A percentile compares a stretch with the other conserved stretches of the same genome.
Conservation (phyloP, 2,329 filamentous ascomycete species). For the Beauveria caledonica region DNA sequence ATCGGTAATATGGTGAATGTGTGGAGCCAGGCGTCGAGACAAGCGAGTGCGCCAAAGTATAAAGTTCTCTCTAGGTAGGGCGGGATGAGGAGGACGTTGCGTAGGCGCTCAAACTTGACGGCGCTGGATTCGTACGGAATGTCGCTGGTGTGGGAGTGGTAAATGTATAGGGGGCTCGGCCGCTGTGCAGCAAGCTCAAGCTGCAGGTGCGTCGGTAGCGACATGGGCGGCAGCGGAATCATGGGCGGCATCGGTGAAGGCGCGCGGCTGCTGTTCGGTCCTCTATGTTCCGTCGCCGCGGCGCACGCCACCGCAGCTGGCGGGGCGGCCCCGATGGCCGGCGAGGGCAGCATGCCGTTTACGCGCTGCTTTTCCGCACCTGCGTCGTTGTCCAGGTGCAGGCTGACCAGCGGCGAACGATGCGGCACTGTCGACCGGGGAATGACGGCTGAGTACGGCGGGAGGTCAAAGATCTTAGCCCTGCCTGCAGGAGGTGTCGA, state of each 20-base stretch:
- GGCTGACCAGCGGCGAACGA: slow-evolving; percentile 36
- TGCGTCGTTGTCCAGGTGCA: slow-evolving; percentile 27
- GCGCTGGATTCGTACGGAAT: slow-evolving; percentile 84
- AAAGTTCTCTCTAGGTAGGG: slow-evolving; percentile 76
- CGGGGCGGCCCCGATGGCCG: slow-evolving; percentile 16
- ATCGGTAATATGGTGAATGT: slow-evolving; percentile 93
- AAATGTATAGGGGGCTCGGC: slow-evolving; percentile 58
- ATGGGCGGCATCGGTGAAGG: slow-evolving; percentile 44
- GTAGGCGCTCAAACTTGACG: slow-evolving; percentile 82
- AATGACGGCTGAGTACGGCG: slow-evolving; percentile 24
- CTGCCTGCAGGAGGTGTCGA: slow-evolving; percentile 46
- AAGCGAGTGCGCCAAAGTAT: slow-evolving; percentile 81
- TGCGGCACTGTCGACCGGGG: slow-evolving; percentile 40
- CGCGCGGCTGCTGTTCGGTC: slow-evolving; percentile 23
- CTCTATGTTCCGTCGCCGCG: slow-evolving; percentile 3
- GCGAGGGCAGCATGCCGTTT: slow-evolving; percentile 14
- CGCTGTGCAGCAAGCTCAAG: slow-evolving; percentile 54
- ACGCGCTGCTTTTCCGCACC: slow-evolving; percentile 9
- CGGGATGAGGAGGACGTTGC: slow-evolving; percentile 81
- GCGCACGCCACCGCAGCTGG: slow-evolving; percentile 18
- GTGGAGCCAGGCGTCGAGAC: slow-evolving; percentile 92
- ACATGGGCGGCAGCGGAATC: slow-evolving; percentile 59
- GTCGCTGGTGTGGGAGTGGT: slow-evolving; percentile 48
- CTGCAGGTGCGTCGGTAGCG: slow-evolving; percentile 55
- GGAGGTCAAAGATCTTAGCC: slow-evolving; percentile 21